Percentiles rank a stretch among this genome's conserved stretches.
Conservation (phyloP, 176 grass and related monocot genomes). For the Oryza brachyantha region DNA sequence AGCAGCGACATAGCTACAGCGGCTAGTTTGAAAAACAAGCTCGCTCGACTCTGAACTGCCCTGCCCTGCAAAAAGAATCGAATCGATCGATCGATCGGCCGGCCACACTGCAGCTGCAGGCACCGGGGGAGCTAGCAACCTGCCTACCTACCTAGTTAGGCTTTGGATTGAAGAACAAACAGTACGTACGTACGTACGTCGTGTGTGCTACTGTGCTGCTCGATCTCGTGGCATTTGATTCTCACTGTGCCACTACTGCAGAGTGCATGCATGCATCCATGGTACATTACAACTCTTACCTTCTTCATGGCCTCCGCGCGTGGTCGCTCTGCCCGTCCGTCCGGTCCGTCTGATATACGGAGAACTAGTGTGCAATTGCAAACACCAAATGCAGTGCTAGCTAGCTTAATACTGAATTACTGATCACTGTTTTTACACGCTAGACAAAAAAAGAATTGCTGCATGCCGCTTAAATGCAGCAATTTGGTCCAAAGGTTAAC, state of each 20-base stretch:
- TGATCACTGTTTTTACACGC: too few species aligned
- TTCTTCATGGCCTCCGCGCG: background rate
- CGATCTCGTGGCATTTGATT: background rate
- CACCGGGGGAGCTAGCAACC: too few species aligned
- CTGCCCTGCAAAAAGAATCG: background rate
- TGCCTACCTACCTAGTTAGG: background rate
- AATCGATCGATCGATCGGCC: too few species aligned
- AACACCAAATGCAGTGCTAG: background rate
- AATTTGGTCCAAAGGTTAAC: too few species aligned
- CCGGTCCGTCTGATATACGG: background rate
- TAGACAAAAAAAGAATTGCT: too few species aligned
- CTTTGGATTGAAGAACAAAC: background rate
- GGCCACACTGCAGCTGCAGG: too few species aligned
- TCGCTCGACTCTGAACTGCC: too few species aligned
- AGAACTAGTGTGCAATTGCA: background rate
- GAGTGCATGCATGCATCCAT: too few species aligned
- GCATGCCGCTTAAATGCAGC: too few species aligned
- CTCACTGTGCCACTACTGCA: background rate
- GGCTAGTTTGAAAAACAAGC: background rate
- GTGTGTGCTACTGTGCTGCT: background rate
- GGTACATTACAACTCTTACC: too few species aligned
- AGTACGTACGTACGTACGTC: too few species aligned
- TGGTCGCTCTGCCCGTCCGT: background rate
- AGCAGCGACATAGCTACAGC: background rate
- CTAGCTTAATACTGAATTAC: too few species aligned